Percentiles rank a stretch among this genome's conserved stretches.
Conservation (phyloP, 2,329 filamentous ascomycete genomes). For the Hypomyces perniciosus region DNA sequence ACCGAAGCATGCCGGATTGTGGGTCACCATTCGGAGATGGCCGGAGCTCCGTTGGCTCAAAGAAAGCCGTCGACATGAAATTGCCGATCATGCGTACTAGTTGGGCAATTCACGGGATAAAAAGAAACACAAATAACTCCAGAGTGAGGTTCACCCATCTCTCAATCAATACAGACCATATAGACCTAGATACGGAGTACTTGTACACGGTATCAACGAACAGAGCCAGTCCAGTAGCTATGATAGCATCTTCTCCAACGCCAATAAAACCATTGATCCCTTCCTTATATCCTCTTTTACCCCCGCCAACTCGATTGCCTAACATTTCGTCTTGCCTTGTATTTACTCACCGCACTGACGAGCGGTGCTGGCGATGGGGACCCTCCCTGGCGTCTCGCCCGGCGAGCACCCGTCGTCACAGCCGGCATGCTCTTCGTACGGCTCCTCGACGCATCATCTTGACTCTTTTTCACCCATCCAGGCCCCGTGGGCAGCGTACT, state of each 20-base stretch:
- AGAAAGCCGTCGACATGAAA: too few species aligned
- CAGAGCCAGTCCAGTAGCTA: too few species aligned
- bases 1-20: too few species aligned
- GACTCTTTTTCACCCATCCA: conserved; percentile 19
- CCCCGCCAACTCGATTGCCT: neutral
- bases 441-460: neutral
- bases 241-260: neutral
- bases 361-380: neutral
- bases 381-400: neutral
- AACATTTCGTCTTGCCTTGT: neutral
- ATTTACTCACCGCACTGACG: conserved; percentile 4
- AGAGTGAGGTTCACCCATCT: too few species aligned
- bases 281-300: neutral
- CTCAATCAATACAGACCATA: too few species aligned
- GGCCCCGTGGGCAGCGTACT: conserved; percentile 15
- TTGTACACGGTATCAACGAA: neutral
- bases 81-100: too few species aligned
- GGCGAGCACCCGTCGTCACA: neutral
- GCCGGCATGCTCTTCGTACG: neutral
- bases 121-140: too few species aligned
- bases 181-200: neutral
- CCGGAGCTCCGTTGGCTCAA: too few species aligned
- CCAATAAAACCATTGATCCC: neutral
- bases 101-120: too few species aligned
- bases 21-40: too few species aligned